Conservation (phyloP, 2,329 filamentous ascomycete species). For the Helotiales sp. region DNA sequence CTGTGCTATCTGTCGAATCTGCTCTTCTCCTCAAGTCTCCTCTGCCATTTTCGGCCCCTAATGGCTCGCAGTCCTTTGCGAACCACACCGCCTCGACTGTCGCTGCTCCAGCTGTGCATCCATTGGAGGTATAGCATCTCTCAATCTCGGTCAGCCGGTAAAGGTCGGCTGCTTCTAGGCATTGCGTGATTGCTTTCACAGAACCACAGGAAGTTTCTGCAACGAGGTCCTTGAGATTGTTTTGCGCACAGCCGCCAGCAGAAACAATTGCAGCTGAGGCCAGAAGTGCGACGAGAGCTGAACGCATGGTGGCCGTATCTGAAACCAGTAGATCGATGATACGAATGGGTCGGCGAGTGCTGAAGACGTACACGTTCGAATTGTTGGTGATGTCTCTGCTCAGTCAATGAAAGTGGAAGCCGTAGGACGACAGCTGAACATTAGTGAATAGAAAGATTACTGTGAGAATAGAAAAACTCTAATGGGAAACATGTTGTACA, state of each 20-base stretch:
- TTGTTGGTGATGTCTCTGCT: neutral
- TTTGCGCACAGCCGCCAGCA: constrained; percentile 20
- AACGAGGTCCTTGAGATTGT: constrained; percentile 23
- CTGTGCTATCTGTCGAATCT: constrained; percentile 1
- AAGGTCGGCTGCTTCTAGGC: constrained; percentile 20
- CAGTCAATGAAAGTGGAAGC: neutral
- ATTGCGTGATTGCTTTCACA: constrained; percentile 20
- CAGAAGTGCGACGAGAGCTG: constrained; percentile 19
- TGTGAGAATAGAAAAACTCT: neutral
- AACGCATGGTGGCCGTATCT: constrained; percentile 22
- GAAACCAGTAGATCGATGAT: no score
- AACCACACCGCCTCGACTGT: constrained; percentile 23
- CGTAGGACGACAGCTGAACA: neutral
- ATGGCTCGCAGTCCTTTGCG: constrained; percentile 18
- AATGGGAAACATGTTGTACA: constrained; percentile 8
- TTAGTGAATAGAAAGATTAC: neutral
- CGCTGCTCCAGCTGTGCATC: constrained; percentile 25
- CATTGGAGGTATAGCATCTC: constrained; percentile 25
- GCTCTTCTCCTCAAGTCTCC: constrained; percentile 27
- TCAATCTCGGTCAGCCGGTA: constrained; percentile 21
- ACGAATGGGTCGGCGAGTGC: neutral
- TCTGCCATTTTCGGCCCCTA: constrained; percentile 2
- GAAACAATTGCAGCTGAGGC: constrained; percentile 21
- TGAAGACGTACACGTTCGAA: neutral
- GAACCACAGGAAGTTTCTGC: constrained; percentile 24